Base-by-base conservation (phyloP, 768 basidiomycete genomes). In the Tylopilus sp. region DNA sequence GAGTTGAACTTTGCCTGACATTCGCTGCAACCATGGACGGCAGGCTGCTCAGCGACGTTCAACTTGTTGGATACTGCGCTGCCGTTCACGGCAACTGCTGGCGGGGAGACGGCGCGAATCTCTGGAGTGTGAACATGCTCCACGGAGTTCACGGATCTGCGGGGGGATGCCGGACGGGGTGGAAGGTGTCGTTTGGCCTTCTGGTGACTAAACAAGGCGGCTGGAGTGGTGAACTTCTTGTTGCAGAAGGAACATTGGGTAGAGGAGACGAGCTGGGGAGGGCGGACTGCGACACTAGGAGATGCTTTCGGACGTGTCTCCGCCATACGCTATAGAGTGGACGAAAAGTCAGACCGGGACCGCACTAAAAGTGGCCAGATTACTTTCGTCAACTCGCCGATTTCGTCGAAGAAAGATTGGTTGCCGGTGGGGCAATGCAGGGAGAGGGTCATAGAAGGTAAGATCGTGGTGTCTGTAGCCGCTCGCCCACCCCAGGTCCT, bases 221-320 rank as follows among this genome's bases (percentile, higher is more conserved):
- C 37, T 5, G 57, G 31, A 22, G 67, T 52, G 12, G 60, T 40
- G 24, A 64, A 69, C 48, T 49, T 59, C 53, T 65, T 69, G 49
- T 63, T 57, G 59, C 66, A 68, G 36, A 64, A 22, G 40, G 44
- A 56, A 54, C 66, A 68, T 48, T 49, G 40, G 42, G 61, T 62
- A 6, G 64, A 2, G 13, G 58, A 31, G 40, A 34, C 36, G 22
- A 44, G 47, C 8, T 42, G 57, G 22, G 26, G 46, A 43, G 48
- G 33, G 25, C 34, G 45, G 7, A 45, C 43, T 25, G 24, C 37
- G 10, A 51, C 9, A n/a, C 25, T 45, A 6, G 6, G 53, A 33
- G 56, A 49, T 19, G 30, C 37, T 41, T 38, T 50, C 11, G 60
- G 41, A 46, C 64, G 66, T 9, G 36, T 50, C 48, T 43, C 30